Conservation (phyloP, 495 filamentous ascomycete species). For the Lindgomyces ingoldianus region DNA sequence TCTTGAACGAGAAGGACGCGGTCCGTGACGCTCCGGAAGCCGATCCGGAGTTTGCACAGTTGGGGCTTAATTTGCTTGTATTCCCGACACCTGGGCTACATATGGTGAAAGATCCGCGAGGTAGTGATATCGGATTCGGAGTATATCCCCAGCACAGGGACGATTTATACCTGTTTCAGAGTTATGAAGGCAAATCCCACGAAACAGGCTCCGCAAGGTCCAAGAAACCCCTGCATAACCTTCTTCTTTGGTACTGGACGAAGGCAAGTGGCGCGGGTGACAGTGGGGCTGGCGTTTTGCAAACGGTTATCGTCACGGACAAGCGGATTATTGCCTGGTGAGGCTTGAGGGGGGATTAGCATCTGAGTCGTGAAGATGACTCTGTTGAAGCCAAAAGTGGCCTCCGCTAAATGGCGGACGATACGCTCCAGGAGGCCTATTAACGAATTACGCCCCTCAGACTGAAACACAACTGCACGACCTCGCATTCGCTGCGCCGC, state of each 20-base stretch:
- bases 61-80: too few relatives aligned
- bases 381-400: too few relatives aligned
- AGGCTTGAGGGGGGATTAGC: too few relatives aligned
- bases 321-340: not conserved
- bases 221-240: not conserved
- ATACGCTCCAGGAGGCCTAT: too few relatives aligned
- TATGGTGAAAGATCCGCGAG: not conserved
- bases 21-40: too few relatives aligned
- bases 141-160: too few relatives aligned
- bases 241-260: conserved; percentile 12
- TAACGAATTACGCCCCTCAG: too few relatives aligned
- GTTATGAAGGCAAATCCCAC: not conserved
- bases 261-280: conserved; percentile 3
- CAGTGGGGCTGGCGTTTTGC: not conserved
- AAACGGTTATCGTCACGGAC: not conserved
- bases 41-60: too few relatives aligned
- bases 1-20: too few relatives aligned
- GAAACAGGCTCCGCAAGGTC: not conserved
- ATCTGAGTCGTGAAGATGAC: too few relatives aligned
- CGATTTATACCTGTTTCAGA: conserved; percentile 7
- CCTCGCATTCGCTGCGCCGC: not conserved
- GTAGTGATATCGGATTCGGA: not conserved
- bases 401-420: too few relatives aligned
- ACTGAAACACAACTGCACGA: not conserved
- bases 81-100: too few relatives aligned